Base-by-base conservation (phyloP, 2,329 filamentous ascomycete species). In the Aspergillus ustus region DNA sequence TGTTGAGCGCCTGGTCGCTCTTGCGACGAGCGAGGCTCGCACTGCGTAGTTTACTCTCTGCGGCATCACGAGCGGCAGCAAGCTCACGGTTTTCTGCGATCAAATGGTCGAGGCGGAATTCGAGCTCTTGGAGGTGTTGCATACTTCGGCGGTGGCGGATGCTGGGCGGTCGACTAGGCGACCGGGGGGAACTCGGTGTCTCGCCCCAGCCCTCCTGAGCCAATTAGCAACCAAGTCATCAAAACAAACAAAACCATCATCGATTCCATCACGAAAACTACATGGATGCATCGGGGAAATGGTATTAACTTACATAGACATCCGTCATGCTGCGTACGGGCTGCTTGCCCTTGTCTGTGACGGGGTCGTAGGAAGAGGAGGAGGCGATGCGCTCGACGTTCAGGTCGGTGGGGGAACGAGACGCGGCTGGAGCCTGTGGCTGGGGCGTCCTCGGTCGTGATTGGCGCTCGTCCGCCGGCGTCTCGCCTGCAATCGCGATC, bases 61-160 rank as follows among this genome's bases (percentile, higher is more conserved):
- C 87, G 52, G 86, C 85, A 57, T 84, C 78, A 69, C 89, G 89
- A 50, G 91, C 89, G 52, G 93, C 89, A 69, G 87, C 84, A 29
- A 99, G 87, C 64, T 87, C 81, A 60, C 89, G 88, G 73, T 98
- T 98, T 76, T 99, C 94, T 22, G 89, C 88, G 45, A 90, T 83
- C 66, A 99, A 84, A 77, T 94, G 90, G 69, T 97, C 92, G 70
- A 99, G 85, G 72, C 86, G 88, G 63, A 87, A 84, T 82, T 98
- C 93, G 73, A 99, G 88, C 72, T 99, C 94, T 73, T 85, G 80
- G 63, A 98, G 88, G 58, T 94, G 88, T 80, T 98, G 94, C 89
- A 98, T 94, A 84, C 94, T 98, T 80, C 97, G 95, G 74, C 94
- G 91, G 75, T 94, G 93, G 71, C 94, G 93, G 86, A 99, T 91